Evolutionary conservation across 2,329 filamentous ascomycete species (phyloP), one percentile per base, ranked within the genome.

Genomic region (Colletotrichum sp.): DNA sequence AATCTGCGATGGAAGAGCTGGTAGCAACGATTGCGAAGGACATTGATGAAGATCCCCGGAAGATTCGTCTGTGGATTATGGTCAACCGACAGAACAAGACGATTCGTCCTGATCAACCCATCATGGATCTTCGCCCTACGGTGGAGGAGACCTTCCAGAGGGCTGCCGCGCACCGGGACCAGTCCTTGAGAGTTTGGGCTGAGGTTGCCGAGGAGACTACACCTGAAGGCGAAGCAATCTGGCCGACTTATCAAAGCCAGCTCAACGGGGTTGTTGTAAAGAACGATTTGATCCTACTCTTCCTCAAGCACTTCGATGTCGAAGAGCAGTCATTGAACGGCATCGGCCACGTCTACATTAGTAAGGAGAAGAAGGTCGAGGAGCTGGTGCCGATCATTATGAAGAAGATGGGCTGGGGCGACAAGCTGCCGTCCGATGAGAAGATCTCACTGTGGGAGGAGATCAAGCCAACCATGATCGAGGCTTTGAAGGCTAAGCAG

Each of bases 1-100:
- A 92, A n/a, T 94, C 93, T 79, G 94, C 93, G 1, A 90, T 99
- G 78, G 88, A 92, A 63, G 94, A 98, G 9, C 93, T 99, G 77
- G 91, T 93, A 7, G 87, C 88, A 30, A 89, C 90, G 27, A 90
- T 99, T 76, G 96, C 94, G 0, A 86, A 91, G 52, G 94, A 98
- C 72, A 89, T 94, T 66, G 89, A 88, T 1, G 85, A 94, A 66
- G 92, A 96, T 61, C 88, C 93, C 1, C 92, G 92, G 72, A 91
- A 92, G 77, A 86, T 99, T 29, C 92, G 97, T 27, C 91, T 98
- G 22, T 99, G 97, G 98, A 92, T 95, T 71, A 98, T 99, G 96
- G 97, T 99, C 2, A 99, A 98, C 82, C 94, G 97, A 13, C 97
- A 99, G 84, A 99, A 99, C 83, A 98, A 98, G 85, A 99, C 97